phyloP scores from a whole-genome alignment of 306 rosid species.

The Amphicarpaea edgeworthii region DNA sequence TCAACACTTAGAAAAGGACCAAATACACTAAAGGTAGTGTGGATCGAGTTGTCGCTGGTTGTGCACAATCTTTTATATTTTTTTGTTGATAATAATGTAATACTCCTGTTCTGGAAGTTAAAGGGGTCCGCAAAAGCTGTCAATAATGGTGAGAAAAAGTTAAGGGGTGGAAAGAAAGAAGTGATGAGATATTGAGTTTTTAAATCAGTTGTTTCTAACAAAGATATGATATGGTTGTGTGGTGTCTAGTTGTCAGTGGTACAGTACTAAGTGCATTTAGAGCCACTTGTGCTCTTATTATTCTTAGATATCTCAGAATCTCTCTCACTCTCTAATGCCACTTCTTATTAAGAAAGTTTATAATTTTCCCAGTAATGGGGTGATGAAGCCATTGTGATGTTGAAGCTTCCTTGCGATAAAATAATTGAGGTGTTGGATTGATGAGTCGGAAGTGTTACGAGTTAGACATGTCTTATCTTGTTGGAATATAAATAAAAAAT shows the following conservation, averaged over 20 bases:
- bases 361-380: slow-evolving; percentile 35
- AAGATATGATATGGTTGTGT: slow-evolving; percentile 33
- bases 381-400: slow-evolving; percentile 52
- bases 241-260: slow-evolving; percentile 39
- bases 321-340: slow-evolving; percentile 6
- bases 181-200: slow-evolving; percentile 12
- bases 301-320: slow-evolving; percentile 37
- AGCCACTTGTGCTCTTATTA: slow-evolving; percentile 40
- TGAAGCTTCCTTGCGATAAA: slow-evolving; percentile 42
- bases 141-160: slow-evolving; percentile 46
- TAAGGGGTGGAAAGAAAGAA: background rate
- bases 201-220: slow-evolving; percentile 34
- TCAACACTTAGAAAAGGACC: slow-evolving; percentile 37
- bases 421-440: slow-evolving; percentile 55
- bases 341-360: slow-evolving; percentile 5
- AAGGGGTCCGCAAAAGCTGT: slow-evolving; percentile 24
- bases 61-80: slow-evolving; percentile 36
- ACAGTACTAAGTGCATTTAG: slow-evolving; percentile 22
- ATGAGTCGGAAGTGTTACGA: slow-evolving; percentile 55
- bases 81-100: slow-evolving; percentile 38
- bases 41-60: slow-evolving; percentile 34
- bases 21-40: slow-evolving; percentile 32
- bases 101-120: slow-evolving; percentile 38
- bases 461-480: slow-evolving; percentile 40
- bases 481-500: slow-evolving; percentile 19